Conservation (phyloP, 2,329 filamentous ascomycete species). For the Penicillium sp. region DNA sequence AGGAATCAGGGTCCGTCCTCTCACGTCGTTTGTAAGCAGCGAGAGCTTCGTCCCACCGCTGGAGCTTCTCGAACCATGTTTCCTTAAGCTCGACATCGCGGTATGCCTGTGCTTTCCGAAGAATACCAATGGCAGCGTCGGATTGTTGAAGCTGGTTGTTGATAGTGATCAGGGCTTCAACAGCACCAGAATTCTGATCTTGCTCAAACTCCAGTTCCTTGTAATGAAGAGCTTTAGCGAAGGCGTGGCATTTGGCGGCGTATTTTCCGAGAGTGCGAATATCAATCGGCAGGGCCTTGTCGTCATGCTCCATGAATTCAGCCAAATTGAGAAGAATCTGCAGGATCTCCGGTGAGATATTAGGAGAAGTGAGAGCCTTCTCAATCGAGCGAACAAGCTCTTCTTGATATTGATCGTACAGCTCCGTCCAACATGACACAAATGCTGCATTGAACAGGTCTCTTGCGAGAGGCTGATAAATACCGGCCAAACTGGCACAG, state of each 20-base stretch:
- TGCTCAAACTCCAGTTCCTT: slow-evolving; percentile 98
- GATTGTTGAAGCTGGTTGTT: slow-evolving; percentile 99
- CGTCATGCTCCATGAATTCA: slow-evolving; percentile 99
- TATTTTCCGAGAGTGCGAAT: slow-evolving; percentile 93
- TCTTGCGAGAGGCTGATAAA: slow-evolving; percentile 86
- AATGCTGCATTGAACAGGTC: slow-evolving; percentile 99
- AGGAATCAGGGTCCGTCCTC: slow-evolving; percentile 70
- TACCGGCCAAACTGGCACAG: slow-evolving; percentile 85
- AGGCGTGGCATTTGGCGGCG: slow-evolving; percentile 94
- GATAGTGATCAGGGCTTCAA: slow-evolving; percentile 97
- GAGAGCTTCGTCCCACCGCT: slow-evolving; percentile 96
- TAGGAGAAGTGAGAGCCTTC: slow-evolving; percentile 88
- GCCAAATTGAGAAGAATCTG: slow-evolving; percentile 93
- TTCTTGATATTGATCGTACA: slow-evolving; percentile 96
- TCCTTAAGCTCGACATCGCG: slow-evolving; percentile 95
- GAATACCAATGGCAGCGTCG: slow-evolving; percentile 95
- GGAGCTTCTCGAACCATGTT: slow-evolving; percentile 98
- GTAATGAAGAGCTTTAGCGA: slow-evolving; percentile 96
- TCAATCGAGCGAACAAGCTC: slow-evolving; percentile 96
- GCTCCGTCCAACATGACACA: slow-evolving; percentile 96
- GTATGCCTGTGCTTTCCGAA: slow-evolving; percentile 93
- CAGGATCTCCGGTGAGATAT: slow-evolving; percentile 92
- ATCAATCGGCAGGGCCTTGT: slow-evolving; percentile 96
- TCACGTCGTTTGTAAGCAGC: slow-evolving; percentile 90
- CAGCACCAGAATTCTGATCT: slow-evolving; percentile 91